A percentile compares a stretch with the other conserved stretches of the same genome.
Evolutionary conservation across 768 basidiomycete species (phyloP).

Genomic region (Lactarius sp.): DNA sequence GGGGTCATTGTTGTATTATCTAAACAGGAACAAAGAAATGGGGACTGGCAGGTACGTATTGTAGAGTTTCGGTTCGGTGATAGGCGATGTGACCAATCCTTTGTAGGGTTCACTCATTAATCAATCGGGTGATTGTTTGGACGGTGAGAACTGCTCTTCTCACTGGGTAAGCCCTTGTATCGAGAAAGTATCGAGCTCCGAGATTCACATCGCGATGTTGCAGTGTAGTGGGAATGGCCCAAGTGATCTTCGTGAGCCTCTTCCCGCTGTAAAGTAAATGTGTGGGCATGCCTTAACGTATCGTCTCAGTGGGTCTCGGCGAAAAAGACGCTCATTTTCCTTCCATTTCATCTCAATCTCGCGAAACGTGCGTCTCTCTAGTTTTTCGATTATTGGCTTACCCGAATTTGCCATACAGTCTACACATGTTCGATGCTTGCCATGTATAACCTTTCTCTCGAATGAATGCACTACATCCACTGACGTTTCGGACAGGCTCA

Average conservation of each 20-base stretch:
- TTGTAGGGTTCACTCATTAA: constrained; percentile 9
- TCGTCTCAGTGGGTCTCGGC: constrained; percentile 6
- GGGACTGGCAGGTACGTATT: neutral
- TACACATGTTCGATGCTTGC: constrained; percentile 21
- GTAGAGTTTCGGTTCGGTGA: neutral
- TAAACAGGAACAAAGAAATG: constrained; percentile 7
- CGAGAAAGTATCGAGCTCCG: neutral
- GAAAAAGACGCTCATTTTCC: constrained; percentile 13
- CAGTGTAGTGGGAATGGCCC: constrained; percentile 10
- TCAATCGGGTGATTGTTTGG: constrained; percentile 14
- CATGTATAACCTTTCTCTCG: neutral
- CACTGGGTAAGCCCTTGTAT: constrained; percentile 4
- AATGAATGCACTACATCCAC: neutral
- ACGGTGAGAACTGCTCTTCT: constrained; percentile 10
- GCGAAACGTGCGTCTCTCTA: constrained; percentile 6
- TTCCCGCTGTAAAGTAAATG: neutral
- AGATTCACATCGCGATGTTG: neutral
- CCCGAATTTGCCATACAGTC: neutral
- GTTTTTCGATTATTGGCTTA: neutral
- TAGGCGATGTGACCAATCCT: neutral
- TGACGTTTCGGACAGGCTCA: constrained; percentile 7
- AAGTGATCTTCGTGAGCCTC: constrained; percentile 7
- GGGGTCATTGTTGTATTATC: constrained; percentile 17
- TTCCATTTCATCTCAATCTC: constrained; percentile 16
- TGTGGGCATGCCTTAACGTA: neutral